Percentiles rank a stretch among this genome's conserved stretches.
Evolutionary conservation across 2,329 filamentous ascomycete species (phyloP).

Genomic region (Simplicillium aogashimaense): DNA sequence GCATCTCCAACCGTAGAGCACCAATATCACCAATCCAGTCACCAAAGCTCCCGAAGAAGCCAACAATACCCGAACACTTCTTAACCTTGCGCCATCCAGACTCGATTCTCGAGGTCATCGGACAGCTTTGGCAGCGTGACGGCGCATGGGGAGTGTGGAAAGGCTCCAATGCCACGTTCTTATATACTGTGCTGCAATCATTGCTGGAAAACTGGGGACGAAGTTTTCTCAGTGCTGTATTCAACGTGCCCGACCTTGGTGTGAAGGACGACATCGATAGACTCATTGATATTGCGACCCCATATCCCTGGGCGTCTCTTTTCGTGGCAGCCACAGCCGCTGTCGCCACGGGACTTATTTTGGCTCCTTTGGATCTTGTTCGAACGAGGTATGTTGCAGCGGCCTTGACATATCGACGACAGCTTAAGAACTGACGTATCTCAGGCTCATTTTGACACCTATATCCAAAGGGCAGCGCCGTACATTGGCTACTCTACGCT

Average conservation of each 20-base stretch:
- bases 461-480: conserved; percentile 65
- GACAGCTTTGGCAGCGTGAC: conserved; percentile 81
- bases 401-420: conserved; percentile 11
- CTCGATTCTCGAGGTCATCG: conserved; percentile 77
- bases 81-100: conserved; percentile 65
- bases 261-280: conserved; percentile 70
- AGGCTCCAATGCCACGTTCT: conserved; percentile 80
- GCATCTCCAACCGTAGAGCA: conserved; percentile 19
- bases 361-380: conserved; percentile 83
- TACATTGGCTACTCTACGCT: conserved; percentile 66
- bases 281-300: conserved; percentile 60
- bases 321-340: conserved; percentile 57
- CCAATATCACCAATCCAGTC: conserved; percentile 17
- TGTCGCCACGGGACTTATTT: conserved; percentile 64
- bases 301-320: conserved; percentile 73
- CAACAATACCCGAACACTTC: conserved; percentile 39
- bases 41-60: conserved; percentile 14
- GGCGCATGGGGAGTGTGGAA: conserved; percentile 93
- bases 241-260: conserved; percentile 81
- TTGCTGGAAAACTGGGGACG: conserved; percentile 88
- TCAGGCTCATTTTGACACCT: conserved; percentile 72
- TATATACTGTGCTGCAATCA: conserved; percentile 79
- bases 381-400: conserved; percentile 51
- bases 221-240: conserved; percentile 78
- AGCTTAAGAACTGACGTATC: conserved; percentile 15